phyloP scores from a whole-genome alignment of 2,329 filamentous ascomycete genomes.

The Hypoxylon sp. region DNA sequence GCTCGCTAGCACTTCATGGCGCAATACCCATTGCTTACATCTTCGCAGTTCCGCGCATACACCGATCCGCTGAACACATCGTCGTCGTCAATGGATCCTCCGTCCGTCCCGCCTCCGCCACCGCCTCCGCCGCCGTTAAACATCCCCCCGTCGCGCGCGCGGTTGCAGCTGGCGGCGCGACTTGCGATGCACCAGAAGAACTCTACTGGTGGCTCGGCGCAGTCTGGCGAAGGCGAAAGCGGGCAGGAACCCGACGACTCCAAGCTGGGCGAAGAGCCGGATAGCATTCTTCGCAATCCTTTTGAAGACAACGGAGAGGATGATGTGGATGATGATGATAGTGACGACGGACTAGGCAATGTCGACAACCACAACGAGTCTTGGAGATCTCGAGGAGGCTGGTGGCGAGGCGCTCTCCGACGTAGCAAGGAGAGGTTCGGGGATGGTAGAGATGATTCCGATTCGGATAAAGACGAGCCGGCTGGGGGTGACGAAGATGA shows the following conservation, averaged over 20 bases:
- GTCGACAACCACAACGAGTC: constrained; percentile 49
- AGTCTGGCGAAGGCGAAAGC: constrained; percentile 51
- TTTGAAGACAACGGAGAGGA: constrained; percentile 58
- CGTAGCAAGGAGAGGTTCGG: constrained; percentile 48
- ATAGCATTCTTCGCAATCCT: constrained; percentile 44
- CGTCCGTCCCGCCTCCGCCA: constrained; percentile 65
- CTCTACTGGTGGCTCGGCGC: constrained; percentile 52
- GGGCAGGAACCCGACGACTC: constrained; percentile 49
- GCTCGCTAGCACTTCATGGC: neutral
- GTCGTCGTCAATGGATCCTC: constrained; percentile 60
- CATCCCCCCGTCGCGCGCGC: constrained; percentile 83
- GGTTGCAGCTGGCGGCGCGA: constrained; percentile 87
- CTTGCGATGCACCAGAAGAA: constrained; percentile 79
- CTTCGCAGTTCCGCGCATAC: constrained; percentile 64
- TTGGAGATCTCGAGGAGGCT: constrained; percentile 52
- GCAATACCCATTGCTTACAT: constrained; percentile 26
- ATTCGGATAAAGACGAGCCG: constrained; percentile 51
- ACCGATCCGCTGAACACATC: constrained; percentile 62
- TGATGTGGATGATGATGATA: constrained; percentile 59
- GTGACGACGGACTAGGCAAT: constrained; percentile 49
- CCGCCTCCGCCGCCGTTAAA: constrained; percentile 82
- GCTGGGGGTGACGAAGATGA: constrained; percentile 44
- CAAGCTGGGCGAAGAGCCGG: constrained; percentile 29
- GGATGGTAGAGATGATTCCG: constrained; percentile 53
- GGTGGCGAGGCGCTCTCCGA: constrained; percentile 57